These are phyloP conservation scores for Alnus rubra DNA, from an alignment of 306 rosid genomes.

Conservation along the genomic window DNA sequence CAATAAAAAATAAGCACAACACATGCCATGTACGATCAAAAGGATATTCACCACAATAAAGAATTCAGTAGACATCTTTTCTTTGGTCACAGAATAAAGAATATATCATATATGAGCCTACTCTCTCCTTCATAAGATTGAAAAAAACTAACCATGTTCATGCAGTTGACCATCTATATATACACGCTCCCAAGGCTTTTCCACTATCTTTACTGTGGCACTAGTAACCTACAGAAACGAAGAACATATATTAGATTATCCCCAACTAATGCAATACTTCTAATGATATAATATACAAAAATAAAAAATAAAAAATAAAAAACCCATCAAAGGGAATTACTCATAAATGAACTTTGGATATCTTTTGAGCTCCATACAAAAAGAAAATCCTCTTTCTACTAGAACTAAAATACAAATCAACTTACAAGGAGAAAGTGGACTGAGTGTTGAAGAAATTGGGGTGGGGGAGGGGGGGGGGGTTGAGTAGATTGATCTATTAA, in stretches of 20 bases:
- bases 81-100: not conserved
- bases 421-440: not conserved
- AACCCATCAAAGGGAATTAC: not conserved
- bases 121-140: not conserved
- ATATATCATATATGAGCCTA: not conserved
- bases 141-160: conserved; percentile 72
- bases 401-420: too few species aligned
- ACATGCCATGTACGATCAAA: not conserved
- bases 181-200: conserved; percentile 96
- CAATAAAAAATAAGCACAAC: not conserved
- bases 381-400: not conserved
- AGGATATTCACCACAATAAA: not conserved
- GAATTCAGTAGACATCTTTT: not conserved
- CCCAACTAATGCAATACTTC: conserved; percentile 11
- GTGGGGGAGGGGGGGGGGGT: not conserved
- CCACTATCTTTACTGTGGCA: conserved; percentile 76
- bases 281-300: conserved; percentile 5
- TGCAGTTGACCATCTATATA: conserved; percentile 71
- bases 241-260: conserved; percentile 6
- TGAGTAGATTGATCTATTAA: not conserved
- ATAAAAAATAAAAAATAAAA: too few species aligned
- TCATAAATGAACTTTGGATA: not conserved
- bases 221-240: conserved; percentile 59
- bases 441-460: not conserved
- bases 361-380: not conserved